Conservation (phyloP, 2,329 filamentous ascomycete genomes). For the Fusarium sp. region DNA sequence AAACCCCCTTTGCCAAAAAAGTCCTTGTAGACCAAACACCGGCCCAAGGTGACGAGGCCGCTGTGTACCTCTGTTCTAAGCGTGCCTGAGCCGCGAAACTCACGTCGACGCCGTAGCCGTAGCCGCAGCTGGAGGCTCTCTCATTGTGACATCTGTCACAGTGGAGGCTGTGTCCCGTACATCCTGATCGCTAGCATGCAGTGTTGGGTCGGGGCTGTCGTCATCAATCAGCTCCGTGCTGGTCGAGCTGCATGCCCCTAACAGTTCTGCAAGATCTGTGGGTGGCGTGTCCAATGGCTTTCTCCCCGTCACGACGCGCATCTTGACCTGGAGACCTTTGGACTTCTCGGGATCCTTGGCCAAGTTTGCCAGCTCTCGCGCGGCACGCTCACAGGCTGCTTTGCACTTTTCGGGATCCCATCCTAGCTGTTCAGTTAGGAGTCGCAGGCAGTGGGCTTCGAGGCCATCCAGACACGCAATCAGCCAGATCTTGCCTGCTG, state of each 20-base stretch:
- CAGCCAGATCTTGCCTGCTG: constrained; percentile 66
- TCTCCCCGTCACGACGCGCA: constrained; percentile 61
- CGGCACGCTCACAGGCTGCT: constrained; percentile 59
- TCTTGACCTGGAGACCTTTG: constrained; percentile 59
- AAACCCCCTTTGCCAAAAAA: constrained; percentile 25
- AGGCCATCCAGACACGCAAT: constrained; percentile 63
- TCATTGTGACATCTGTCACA: not conserved
- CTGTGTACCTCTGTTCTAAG: constrained; percentile 16
- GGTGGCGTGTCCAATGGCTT: constrained; percentile 56
- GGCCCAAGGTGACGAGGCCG: not conserved
- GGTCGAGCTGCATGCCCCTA: constrained; percentile 33
- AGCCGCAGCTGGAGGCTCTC: constrained; percentile 1
- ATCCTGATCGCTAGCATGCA: constrained; percentile 36
- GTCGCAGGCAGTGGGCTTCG: constrained; percentile 61
- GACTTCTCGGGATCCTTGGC: constrained; percentile 59
- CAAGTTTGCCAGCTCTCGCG: constrained; percentile 60
- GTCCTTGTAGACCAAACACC: constrained; percentile 1
- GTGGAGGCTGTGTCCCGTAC: not conserved
- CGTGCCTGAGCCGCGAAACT: not conserved
- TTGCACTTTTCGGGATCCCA: constrained; percentile 64
- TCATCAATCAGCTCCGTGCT: constrained; percentile 32
- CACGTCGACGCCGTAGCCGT: constrained; percentile 9
- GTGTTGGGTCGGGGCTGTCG: constrained; percentile 41
- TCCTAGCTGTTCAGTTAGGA: constrained; percentile 64
- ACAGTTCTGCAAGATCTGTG: constrained; percentile 30